A percentile compares a stretch with the other conserved stretches of the same genome.
phyloP scores from a whole-genome alignment of 2,329 filamentous ascomycete species.

The Periconia macrospinosa region DNA sequence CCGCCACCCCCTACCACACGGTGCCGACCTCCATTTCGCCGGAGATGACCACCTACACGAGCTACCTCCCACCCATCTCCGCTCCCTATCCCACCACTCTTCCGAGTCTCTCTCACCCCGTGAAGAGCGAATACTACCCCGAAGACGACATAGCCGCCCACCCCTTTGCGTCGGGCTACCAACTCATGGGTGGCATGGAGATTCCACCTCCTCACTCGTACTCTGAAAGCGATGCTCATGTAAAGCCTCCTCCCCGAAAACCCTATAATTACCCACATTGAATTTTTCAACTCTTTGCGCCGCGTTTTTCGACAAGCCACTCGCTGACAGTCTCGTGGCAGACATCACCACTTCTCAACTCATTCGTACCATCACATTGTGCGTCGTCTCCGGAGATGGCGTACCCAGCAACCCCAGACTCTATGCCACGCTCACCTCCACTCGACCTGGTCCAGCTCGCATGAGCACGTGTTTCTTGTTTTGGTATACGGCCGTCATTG shows the following conservation, averaged over 20 bases:
- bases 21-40: slow-evolving; percentile 40
- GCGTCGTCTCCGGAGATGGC: slow-evolving; percentile 46
- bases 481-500: neutral
- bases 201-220: slow-evolving; percentile 64
- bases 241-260: slow-evolving; percentile 61
- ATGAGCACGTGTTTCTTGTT: slow-evolving; percentile 12
- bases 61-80: slow-evolving; percentile 56
- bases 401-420: slow-evolving; percentile 68
- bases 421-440: slow-evolving; percentile 71
- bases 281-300: slow-evolving; percentile 29
- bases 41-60: slow-evolving; percentile 54
- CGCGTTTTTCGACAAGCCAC: slow-evolving; percentile 31
- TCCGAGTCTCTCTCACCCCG: slow-evolving; percentile 61
- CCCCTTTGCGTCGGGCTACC: slow-evolving; percentile 70
- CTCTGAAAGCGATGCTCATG: slow-evolving; percentile 71
- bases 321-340: slow-evolving; percentile 48
- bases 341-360: slow-evolving; percentile 78
- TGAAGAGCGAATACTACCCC: slow-evolving; percentile 67
- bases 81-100: slow-evolving; percentile 58
- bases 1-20: slow-evolving; percentile 43
- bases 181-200: slow-evolving; percentile 66
- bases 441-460: slow-evolving; percentile 39
- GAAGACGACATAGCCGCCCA: slow-evolving; percentile 60
- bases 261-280: slow-evolving; percentile 38
- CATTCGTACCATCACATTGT: slow-evolving; percentile 65